Base-by-base conservation (phyloP, 192 early-diverging fungal species). In the Backusella sp. region DNA sequence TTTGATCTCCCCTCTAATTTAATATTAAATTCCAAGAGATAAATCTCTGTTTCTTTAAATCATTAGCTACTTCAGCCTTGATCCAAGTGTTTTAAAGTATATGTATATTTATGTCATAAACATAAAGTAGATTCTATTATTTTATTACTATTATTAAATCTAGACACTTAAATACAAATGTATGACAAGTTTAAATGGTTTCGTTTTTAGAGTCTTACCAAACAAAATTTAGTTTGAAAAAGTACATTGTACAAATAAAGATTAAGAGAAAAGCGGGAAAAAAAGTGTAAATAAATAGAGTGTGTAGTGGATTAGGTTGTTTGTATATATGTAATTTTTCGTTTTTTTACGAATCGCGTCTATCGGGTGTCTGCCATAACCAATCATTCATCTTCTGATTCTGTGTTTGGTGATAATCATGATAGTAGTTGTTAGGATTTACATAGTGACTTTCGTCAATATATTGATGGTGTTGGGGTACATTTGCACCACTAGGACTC, bases 291-390 rank as follows among this genome's bases (percentile, higher is more conserved):
- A n/a, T 8, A 53, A 21, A n/a, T 53, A 53, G 6, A n/a, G 6
- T 6, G n/a, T 19, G n/a, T n/a, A 26, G 11, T 9, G 2, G 11
- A 59, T 3, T 12, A 23, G 8, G 6, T 12, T 2, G 53, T 53
- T 12, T 59, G 37, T 39, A 39, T 39, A 39, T 39, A 39, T 26
- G 12, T 3, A 44, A 28, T 39, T 39, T 39, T 11, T 3, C 3
- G 11, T 8, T 3, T 39, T 39, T 39, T 39, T 39, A 74, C 11
- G 59, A 26, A 28, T 62, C 44, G 14, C 73, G 52, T 67, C 73
- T 74, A 15, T 66, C 59, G 28, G 73, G 73, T 14, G 73, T 67
- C 66, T 74, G 73, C 65, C 62, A 66, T 35, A 74, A 66, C 73
- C 73, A 74, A 74, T 67, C 65, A 66, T 42, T 21, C 19, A 67